Conservation (phyloP, 352 stramenopile species). For the Saprolegnia diclina region DNA sequence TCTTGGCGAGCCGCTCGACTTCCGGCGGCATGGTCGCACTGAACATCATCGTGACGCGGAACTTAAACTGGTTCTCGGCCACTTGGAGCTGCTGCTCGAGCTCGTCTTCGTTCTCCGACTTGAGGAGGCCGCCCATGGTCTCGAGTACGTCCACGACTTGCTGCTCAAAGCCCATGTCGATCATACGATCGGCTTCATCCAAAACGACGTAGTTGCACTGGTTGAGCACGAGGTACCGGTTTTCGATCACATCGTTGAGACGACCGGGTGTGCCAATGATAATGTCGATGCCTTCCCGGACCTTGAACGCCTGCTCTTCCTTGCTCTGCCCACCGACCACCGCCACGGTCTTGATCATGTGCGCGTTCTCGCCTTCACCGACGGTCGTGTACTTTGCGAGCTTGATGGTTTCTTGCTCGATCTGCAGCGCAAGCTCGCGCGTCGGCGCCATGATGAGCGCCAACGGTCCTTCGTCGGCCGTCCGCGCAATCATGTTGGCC, state of each 20-base stretch:
- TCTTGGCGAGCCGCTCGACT: slow-evolving; percentile 96
- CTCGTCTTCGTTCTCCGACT: slow-evolving; percentile 95
- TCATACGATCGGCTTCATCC: slow-evolving; percentile 98
- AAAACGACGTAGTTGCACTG: slow-evolving; percentile 99
- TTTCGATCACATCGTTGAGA: slow-evolving; percentile 97
- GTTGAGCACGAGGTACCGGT: slow-evolving; percentile 97
- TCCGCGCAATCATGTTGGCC: slow-evolving; percentile 68
- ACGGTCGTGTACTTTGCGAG: slow-evolving; percentile 86
- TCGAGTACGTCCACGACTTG: slow-evolving; percentile 95
- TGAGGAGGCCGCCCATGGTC: slow-evolving; percentile 95
- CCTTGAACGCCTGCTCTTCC: slow-evolving; percentile 93
- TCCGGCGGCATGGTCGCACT: slow-evolving; percentile 97
- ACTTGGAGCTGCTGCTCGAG: slow-evolving; percentile 91
- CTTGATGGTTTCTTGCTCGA: slow-evolving; percentile 94
- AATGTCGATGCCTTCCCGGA: slow-evolving; percentile 95
- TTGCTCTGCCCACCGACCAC: slow-evolving; percentile 94
- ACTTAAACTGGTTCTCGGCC: slow-evolving; percentile 54
- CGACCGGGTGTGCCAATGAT: slow-evolving; percentile 98
- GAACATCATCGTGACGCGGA: slow-evolving; percentile 94
- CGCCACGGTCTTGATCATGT: slow-evolving; percentile 73
- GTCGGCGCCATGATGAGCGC: slow-evolving; percentile 98
- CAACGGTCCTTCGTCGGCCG: slow-evolving; percentile 92
- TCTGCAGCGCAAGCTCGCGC: slow-evolving; percentile 97
- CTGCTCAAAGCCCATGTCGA: slow-evolving; percentile 96
- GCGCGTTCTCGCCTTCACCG: slow-evolving; percentile 45